These are phyloP conservation scores for Arthrinium phaeospermum DNA, from an alignment of 2,329 filamentous ascomycete genomes.

Conservation along the genomic window DNA sequence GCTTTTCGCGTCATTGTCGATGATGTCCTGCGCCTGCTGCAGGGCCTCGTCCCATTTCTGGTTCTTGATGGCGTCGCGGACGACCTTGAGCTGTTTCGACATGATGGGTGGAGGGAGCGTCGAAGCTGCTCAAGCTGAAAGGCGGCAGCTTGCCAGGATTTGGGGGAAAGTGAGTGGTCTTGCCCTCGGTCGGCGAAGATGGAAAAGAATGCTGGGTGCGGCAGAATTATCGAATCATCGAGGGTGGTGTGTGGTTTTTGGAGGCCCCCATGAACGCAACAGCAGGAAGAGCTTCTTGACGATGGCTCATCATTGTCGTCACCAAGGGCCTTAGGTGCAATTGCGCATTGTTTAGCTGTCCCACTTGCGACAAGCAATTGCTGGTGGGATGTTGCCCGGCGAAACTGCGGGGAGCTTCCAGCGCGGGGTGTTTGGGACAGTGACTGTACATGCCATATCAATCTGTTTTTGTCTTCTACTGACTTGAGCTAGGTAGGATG, in stretches of 20 bases:
- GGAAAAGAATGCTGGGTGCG: not conserved
- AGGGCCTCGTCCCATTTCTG: constrained; percentile 80
- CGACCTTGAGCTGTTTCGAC: constrained; percentile 74
- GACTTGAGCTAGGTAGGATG: too few relatives aligned
- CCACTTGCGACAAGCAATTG: not conserved
- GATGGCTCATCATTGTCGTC: constrained; percentile 14
- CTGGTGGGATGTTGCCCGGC: not conserved
- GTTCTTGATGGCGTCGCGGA: constrained; percentile 77
- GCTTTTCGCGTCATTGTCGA: constrained; percentile 76
- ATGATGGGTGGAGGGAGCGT: constrained; percentile 40
- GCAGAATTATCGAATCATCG: not conserved
- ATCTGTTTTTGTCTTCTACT: not conserved
- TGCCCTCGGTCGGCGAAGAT: not conserved
- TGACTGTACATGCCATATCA: not conserved
- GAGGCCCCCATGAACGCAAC: not conserved
- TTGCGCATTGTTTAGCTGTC: not conserved
- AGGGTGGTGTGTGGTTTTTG: not conserved
- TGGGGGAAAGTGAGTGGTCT: not conserved
- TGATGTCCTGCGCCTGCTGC: constrained; percentile 69
- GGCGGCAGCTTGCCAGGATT: not conserved
- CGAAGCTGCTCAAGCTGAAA: constrained; percentile 20
- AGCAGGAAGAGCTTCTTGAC: not conserved
- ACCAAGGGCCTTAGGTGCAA: not conserved
- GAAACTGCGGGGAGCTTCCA: not conserved
- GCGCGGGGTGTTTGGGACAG: not conserved